Conservation (phyloP, 331 rosid genomes). For the Pyracantha coccinea region DNA sequence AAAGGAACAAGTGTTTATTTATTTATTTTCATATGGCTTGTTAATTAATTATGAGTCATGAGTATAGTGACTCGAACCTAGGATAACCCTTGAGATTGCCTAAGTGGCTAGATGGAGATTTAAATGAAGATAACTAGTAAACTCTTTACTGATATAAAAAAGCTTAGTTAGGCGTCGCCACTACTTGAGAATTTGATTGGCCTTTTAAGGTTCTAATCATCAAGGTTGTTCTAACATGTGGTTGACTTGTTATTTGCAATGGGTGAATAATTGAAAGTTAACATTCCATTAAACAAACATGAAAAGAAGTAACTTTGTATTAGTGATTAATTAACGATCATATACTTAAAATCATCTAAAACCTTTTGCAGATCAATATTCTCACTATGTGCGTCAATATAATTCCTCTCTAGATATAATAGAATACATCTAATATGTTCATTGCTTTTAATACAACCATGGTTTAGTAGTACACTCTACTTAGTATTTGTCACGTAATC, state of each 20-base stretch:
- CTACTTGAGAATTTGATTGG: conserved; percentile 16
- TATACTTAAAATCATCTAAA: background rate
- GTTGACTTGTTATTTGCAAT: conserved; percentile 13
- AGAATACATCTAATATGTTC: too few relatives aligned
- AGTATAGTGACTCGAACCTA: background rate
- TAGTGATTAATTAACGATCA: background rate
- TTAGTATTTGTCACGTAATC: too few relatives aligned
- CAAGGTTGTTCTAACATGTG: conserved; percentile 32
- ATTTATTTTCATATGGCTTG: background rate
- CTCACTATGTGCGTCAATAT: background rate
- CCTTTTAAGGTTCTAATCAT: conserved; percentile 40
- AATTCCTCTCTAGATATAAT: too few relatives aligned
- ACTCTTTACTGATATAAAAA: conserved; percentile 7
- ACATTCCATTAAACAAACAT: background rate
- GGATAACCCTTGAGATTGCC: conserved; percentile 1
- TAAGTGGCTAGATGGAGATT: background rate
- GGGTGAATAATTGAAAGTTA: conserved; percentile 2
- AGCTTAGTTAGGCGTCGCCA: conserved; percentile 32
- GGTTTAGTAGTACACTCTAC: too few relatives aligned
- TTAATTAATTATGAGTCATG: background rate
- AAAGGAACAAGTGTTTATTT: background rate
- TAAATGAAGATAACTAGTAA: background rate
- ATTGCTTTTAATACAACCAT: too few relatives aligned
- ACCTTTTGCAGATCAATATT: background rate
- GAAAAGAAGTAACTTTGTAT: background rate